phyloP scores from a whole-genome alignment of 257 asterid species.

The Gardenia jasminoides region DNA sequence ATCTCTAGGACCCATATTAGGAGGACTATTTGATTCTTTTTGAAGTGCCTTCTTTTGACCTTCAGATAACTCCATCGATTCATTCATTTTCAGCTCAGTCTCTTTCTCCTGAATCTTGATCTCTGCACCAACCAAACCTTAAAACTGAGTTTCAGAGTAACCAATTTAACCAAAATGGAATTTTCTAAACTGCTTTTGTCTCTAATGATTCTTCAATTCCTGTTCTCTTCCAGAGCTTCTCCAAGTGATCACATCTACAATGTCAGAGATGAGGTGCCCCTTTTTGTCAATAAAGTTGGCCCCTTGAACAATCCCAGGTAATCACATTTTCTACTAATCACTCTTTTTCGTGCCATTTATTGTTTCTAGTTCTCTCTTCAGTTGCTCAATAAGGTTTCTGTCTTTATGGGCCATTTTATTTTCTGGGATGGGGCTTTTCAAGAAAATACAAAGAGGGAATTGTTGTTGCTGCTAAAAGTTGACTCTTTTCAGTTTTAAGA shows the following conservation, averaged over 20 bases:
- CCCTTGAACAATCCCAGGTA: slow-evolving; percentile 92
- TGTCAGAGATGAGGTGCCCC: slow-evolving; percentile 70
- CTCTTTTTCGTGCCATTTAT: not conserved
- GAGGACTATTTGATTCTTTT: not conserved
- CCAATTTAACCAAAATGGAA: slow-evolving; percentile 13
- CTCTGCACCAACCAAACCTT: not conserved
- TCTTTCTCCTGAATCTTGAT: not conserved
- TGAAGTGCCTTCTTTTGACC: not conserved
- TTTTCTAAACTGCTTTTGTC: not conserved
- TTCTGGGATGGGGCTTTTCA: not conserved
- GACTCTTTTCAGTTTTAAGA: not conserved
- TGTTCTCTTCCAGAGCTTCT: slow-evolving; percentile 16
- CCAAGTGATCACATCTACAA: slow-evolving; percentile 46
- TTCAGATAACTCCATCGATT: not conserved
- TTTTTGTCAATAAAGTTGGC: slow-evolving; percentile 75
- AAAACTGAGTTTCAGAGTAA: not conserved
- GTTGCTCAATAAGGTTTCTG: not conserved
- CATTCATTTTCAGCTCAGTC: not conserved
- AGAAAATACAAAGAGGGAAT: not conserved
- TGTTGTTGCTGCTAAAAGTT: not conserved
- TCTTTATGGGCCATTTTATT: not conserved
- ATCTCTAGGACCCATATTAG: too few relatives aligned
- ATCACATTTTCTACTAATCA: not conserved
- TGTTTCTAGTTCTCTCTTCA: not conserved
- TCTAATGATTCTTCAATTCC: slow-evolving; percentile 17